A percentile compares a stretch with the other conserved stretches of the same genome.
phyloP scores from a whole-genome alignment of 2,329 filamentous ascomycete genomes.

The Epichloe gansuensis region DNA sequence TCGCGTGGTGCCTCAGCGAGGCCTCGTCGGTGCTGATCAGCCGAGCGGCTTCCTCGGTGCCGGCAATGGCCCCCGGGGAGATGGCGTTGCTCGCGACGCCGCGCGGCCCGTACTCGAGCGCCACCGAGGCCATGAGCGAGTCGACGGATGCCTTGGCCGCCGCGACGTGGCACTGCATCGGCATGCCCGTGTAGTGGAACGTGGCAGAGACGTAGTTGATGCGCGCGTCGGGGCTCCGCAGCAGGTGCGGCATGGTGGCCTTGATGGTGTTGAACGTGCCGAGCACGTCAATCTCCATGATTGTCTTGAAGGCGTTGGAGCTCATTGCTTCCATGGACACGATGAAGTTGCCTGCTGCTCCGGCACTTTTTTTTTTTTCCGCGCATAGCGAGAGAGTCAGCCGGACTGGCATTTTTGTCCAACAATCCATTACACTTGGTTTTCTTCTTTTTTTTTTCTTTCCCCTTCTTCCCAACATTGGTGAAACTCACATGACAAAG shows the following conservation, averaged over 20 bases:
- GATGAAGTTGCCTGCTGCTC: slow-evolving; percentile 91
- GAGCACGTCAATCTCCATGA: slow-evolving; percentile 91
- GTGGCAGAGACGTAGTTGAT: slow-evolving; percentile 86
- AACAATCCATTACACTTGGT: background rate
- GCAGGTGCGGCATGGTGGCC: slow-evolving; percentile 71
- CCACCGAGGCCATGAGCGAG: slow-evolving; percentile 63
- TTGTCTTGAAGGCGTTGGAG: slow-evolving; percentile 82
- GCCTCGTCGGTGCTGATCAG: slow-evolving; percentile 30
- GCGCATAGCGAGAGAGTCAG: background rate
- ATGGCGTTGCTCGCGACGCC: slow-evolving; percentile 84
- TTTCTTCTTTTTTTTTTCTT: background rate
- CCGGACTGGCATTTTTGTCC: background rate
- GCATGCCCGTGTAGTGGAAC: slow-evolving; percentile 78
- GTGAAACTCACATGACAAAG: slow-evolving; percentile 62
- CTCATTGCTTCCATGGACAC: slow-evolving; percentile 71
- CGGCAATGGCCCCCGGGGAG: slow-evolving; percentile 72
- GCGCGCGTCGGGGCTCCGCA: slow-evolving; percentile 62
- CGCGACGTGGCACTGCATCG: slow-evolving; percentile 78
- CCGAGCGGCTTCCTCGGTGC: slow-evolving; percentile 68
- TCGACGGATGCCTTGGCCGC: slow-evolving; percentile 89
- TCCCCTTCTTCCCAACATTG: background rate
- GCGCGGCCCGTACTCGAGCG: slow-evolving; percentile 79
- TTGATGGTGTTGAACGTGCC: slow-evolving; percentile 94
- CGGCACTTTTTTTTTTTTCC: slow-evolving; percentile 47
- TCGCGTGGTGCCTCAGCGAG: slow-evolving; percentile 21